Evolutionary conservation across 108 stramenopile species (phyloP), one percentile per base, ranked within the genome.

Genomic region (Cyclotella distinguenda): DNA sequence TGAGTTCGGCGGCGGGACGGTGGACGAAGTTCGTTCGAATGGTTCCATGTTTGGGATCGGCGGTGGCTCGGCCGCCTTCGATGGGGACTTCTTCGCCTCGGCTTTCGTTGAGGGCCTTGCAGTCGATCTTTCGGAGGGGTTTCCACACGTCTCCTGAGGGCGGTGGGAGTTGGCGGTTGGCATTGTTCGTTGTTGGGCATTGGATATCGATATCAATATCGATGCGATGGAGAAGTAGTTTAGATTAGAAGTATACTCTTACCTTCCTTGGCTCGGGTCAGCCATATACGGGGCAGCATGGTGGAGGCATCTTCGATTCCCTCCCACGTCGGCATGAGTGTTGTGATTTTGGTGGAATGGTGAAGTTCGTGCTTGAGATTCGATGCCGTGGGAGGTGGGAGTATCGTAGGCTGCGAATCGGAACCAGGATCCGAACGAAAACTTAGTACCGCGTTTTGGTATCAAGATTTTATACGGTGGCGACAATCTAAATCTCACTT

Each of bases 101-200:
- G 35, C 74, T 60, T 66, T 80, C 71, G 62, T 90, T 90, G 28
- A 93, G 74, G 6, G 85, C 82, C 67, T 77, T 65, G 63, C 87
- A 87, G 53, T 93, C 91, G 19, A 70, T 70, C 60, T 86, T 86
- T 16, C 88, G 82, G 34, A 93, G 59, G 12, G 91, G 88, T 57
- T 79, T 82, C 91, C 91, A 93, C 9, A 80, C 78, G 22, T 87
- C 85, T 4, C 46, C 61, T 62, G 53, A 48, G 19, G 12, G 10
- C 2, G 5, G 18, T 23, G 23, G 23, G 12, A 8, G n/a, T n/a
- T n/a, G 38, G 12, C 12, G 38, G 12, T 38, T 23, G 10, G 11
- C 47, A 48, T 19, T 19, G 19, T 48, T 48, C 40, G 47, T 1
- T 48, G 47, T 3, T 1, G 18, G 21, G 11, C 19, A 3, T 19